A percentile compares a stretch with the other conserved stretches of the same genome.
These are phyloP conservation scores for Exophiala oligosperma DNA, from an alignment of 2,329 filamentous ascomycete genomes.

Conservation along the genomic window DNA sequence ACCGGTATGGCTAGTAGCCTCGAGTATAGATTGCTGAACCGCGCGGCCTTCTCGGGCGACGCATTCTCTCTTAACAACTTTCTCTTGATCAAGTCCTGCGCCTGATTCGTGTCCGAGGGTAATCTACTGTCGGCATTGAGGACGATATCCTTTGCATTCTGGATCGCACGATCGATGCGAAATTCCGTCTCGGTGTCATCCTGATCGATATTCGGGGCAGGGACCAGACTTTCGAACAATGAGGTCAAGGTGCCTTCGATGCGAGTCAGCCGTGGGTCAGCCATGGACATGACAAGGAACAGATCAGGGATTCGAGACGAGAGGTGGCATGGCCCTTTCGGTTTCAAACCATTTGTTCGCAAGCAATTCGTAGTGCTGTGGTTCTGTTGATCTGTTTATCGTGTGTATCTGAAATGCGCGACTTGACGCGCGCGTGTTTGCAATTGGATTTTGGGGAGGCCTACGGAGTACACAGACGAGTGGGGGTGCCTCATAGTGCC, in stretches of 20 bases:
- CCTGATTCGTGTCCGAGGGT: constrained; percentile 70
- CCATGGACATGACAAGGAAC: constrained; percentile 45
- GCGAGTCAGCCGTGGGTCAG: constrained; percentile 58
- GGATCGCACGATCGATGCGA: constrained; percentile 64
- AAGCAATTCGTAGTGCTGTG: too few species aligned
- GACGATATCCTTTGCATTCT: constrained; percentile 51
- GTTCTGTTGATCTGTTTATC: not conserved
- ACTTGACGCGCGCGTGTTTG: not conserved
- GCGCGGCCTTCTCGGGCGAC: constrained; percentile 71
- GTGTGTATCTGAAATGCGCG: not conserved
- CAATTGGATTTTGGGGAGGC: not conserved
- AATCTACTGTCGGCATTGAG: constrained; percentile 33
- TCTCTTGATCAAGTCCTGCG: constrained; percentile 87
- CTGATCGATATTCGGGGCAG: constrained; percentile 60
- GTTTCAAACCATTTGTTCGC: too few species aligned
- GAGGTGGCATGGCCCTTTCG: not conserved
- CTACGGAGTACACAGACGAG: not conserved
- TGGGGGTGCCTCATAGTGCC: too few species aligned
- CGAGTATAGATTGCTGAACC: constrained; percentile 89
- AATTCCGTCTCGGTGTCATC: constrained; percentile 68
- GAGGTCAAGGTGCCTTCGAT: constrained; percentile 77
- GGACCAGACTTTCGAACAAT: constrained; percentile 73
- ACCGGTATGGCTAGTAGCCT: constrained; percentile 87
- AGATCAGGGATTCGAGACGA: not conserved
- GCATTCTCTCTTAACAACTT: constrained; percentile 77